Conservation (phyloP, 2,329 filamentous ascomycete genomes). For the Aspergillus awamori region DNA sequence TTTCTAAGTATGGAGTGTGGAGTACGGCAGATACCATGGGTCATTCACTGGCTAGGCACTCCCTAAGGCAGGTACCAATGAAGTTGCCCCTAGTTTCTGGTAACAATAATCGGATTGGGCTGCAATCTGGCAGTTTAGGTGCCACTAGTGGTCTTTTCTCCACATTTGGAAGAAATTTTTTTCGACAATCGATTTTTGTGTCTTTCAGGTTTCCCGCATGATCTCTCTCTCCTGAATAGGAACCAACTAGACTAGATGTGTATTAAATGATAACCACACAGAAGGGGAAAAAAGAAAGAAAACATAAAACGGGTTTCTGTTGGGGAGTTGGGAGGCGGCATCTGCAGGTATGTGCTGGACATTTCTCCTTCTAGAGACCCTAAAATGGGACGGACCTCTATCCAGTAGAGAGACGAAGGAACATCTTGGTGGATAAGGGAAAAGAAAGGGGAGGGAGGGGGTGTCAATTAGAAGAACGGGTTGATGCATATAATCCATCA, state of each 20-base stretch:
- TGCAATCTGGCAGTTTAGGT: conserved; percentile 17
- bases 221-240: neutral
- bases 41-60: conserved; percentile 16
- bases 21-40: conserved; percentile 21
- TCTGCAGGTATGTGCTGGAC: conserved; percentile 11
- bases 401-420: neutral
- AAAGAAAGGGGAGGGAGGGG: neutral
- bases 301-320: neutral
- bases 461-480: neutral
- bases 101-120: conserved; percentile 24
- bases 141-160: conserved; percentile 16
- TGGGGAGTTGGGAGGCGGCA: conserved; percentile 1
- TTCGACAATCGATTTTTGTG: conserved; percentile 10
- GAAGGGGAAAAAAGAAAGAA: no score
- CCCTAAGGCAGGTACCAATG: conserved; percentile 28
- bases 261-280: neutral
- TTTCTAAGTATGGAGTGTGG: conserved; percentile 27
- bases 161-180: conserved; percentile 22
- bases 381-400: neutral
- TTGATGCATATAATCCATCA: conserved; percentile 11
- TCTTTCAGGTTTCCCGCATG: conserved; percentile 1
- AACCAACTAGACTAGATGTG: neutral
- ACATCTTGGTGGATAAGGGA: neutral
- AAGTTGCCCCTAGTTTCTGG: conserved; percentile 12
- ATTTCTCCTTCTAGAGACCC: neutral